These are phyloP conservation scores for Spergularia marina DNA, from an alignment of 148 eudicot genomes.

Conservation along the genomic window DNA sequence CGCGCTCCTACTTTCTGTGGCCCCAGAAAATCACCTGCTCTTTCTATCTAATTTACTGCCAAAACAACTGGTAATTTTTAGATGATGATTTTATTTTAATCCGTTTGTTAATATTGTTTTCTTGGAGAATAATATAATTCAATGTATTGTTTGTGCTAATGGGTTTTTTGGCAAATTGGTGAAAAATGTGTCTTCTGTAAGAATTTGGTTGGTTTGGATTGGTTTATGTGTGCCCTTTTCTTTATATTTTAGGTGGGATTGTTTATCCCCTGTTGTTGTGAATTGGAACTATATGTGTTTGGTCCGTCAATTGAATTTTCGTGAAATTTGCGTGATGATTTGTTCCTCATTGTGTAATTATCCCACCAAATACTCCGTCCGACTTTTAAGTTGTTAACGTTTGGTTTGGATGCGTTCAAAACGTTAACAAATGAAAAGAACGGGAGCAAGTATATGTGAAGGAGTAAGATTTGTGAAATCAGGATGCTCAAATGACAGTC, in stretches of 20 bases:
- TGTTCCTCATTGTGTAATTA: no score
- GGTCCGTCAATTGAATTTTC: not conserved
- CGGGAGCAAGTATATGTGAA: no score
- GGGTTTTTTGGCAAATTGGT: not conserved
- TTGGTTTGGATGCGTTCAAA: no score
- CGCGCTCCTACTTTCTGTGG: no score
- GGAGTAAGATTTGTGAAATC: not conserved
- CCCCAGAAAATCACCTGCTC: no score
- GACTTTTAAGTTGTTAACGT: no score
- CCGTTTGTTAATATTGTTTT: not conserved
- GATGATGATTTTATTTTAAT: not conserved
- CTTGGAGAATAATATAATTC: slow-evolving; percentile 3
- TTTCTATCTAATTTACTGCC: no score
- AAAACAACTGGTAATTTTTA: not conserved
- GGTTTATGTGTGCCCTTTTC: no score
- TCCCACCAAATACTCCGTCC: no score
- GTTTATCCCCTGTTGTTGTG: not conserved
- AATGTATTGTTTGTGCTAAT: not conserved
- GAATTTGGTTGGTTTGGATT: no score
- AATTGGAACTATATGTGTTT: not conserved
- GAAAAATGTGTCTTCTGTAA: not conserved
- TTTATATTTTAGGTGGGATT: not conserved
- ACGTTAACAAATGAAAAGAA: no score
- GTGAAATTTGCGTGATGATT: not conserved
- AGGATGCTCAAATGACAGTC: not conserved